Conservation (phyloP, 2,329 filamentous ascomycete genomes). For the Trichoderma sp. region DNA sequence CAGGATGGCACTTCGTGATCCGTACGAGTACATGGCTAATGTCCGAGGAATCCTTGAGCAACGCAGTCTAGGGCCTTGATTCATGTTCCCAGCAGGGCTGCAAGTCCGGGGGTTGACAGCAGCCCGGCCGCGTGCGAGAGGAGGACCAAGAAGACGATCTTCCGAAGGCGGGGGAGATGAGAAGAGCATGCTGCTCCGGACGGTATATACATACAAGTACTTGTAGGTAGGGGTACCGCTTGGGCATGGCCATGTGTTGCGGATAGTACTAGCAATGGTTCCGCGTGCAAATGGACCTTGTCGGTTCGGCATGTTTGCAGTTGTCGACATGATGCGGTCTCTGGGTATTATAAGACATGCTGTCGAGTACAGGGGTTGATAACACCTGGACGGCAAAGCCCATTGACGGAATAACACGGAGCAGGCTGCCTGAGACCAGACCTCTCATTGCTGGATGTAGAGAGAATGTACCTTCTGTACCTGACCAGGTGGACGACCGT, state of each 20-base stretch:
- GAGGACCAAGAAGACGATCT: slow-evolving; percentile 1
- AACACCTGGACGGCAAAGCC: neutral
- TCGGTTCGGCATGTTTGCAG: neutral
- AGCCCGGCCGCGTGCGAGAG: slow-evolving; percentile 7
- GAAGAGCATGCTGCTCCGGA: neutral
- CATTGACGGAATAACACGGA: neutral
- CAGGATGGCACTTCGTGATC: no score
- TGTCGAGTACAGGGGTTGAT: neutral
- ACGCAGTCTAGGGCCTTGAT: slow-evolving; percentile 18
- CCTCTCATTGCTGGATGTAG: no score
- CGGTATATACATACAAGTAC: neutral
- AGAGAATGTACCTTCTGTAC: no score
- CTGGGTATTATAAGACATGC: neutral
- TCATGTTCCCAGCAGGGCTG: slow-evolving; percentile 25
- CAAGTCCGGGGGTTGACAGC: slow-evolving; percentile 20
- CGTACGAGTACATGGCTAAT: slow-evolving; percentile 14
- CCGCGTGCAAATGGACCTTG: neutral
- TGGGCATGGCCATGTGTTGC: neutral
- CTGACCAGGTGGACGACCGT: no score
- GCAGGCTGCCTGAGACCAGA: neutral
- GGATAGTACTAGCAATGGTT: neutral
- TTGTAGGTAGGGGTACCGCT: neutral
- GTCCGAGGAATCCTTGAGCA: slow-evolving; percentile 20
- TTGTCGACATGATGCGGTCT: neutral
- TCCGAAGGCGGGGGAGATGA: slow-evolving; percentile 18